Base-by-base conservation (phyloP, 2,329 filamentous ascomycete genomes). In the Aspergillus spinulosporus region DNA sequence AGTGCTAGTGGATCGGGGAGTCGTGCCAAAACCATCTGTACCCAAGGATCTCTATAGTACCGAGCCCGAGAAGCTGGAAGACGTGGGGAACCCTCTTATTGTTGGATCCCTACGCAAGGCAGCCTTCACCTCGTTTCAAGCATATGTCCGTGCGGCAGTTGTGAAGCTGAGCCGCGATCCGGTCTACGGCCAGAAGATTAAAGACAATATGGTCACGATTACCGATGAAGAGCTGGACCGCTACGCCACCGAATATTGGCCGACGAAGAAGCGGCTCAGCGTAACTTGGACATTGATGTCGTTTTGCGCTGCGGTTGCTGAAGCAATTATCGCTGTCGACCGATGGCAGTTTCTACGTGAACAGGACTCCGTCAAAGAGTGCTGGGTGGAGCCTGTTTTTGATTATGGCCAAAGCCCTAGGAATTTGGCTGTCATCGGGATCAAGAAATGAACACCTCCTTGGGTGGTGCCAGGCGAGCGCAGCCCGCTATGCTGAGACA, bases 241-340 rank as follows among this genome's bases (percentile, higher is more conserved):
- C 11, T 99, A 97, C 70, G 88, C 89, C 66, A 67, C 70, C 7
- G 70, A 74, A 42, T 97, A 88, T 72, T 71, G 72, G 31, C 79
- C 80, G 39, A 80, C 88, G 53, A 90, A 88, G 76, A 89, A 91
- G 65, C 88, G 97, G 68, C 76, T 99, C 39, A 91, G 88, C 67
- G 82, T 95, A 5, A 84, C 95, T 57, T 99, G 94, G 94, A 91
- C 85, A 64, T 73, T 99, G 66, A 99, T 99, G 93, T 92, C 94
- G 1, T 97, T 96, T 67, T 95, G 91, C 71, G 92, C 93, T 2
- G 85, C 85, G 15, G 88, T 96, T 3, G 87, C 95, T 2, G 94
- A 99, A 78, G 90, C 91, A 32, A 78, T 95, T 57, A 93, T 99
- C 66, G 91, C 96, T 50, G 85, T 88, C 45, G 94, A 99, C 78